Evolutionary conservation across 139 green algal species (phyloP).

Genomic region (Picochlorum sp.): DNA sequence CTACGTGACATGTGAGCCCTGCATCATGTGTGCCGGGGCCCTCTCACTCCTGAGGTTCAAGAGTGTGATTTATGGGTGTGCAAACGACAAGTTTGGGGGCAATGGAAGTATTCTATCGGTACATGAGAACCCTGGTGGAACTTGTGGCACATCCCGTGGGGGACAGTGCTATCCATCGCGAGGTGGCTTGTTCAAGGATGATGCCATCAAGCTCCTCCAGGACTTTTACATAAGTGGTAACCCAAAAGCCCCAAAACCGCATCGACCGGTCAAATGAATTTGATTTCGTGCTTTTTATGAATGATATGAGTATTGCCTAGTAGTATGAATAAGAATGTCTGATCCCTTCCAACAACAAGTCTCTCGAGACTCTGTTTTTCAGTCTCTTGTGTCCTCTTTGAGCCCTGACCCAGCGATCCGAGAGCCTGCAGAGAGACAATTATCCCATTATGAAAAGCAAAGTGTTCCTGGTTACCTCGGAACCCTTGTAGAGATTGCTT

Average conservation of each 20-base stretch:
- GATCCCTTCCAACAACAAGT: too few relatives aligned
- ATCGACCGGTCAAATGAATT: constrained; percentile 5
- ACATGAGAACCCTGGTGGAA: constrained; percentile 60
- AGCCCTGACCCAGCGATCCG: too few relatives aligned
- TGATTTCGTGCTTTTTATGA: too few relatives aligned
- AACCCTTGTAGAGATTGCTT: constrained; percentile 19
- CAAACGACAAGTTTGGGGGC: constrained; percentile 93
- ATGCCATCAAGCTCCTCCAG: constrained; percentile 76
- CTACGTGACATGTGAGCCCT: constrained; percentile 94
- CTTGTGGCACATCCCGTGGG: constrained; percentile 25
- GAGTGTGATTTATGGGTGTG: constrained; percentile 72
- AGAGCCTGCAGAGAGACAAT: background rate
- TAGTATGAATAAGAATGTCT: too few relatives aligned
- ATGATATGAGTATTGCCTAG: too few relatives aligned
- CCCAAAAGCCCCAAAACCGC: constrained; percentile 44
- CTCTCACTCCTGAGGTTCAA: constrained; percentile 65
- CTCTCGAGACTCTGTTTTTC: too few relatives aligned
- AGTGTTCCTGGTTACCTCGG: background rate
- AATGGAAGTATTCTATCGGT: constrained; percentile 81
- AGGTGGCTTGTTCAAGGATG: constrained; percentile 61
- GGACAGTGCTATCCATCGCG: constrained; percentile 5
- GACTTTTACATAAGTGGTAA: constrained; percentile 89
- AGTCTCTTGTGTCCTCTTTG: too few relatives aligned
- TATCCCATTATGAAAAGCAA: background rate
- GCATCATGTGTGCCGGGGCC: constrained; percentile 95